Conservation (phyloP, 768 basidiomycete genomes). For the Leccinum arenicola region DNA sequence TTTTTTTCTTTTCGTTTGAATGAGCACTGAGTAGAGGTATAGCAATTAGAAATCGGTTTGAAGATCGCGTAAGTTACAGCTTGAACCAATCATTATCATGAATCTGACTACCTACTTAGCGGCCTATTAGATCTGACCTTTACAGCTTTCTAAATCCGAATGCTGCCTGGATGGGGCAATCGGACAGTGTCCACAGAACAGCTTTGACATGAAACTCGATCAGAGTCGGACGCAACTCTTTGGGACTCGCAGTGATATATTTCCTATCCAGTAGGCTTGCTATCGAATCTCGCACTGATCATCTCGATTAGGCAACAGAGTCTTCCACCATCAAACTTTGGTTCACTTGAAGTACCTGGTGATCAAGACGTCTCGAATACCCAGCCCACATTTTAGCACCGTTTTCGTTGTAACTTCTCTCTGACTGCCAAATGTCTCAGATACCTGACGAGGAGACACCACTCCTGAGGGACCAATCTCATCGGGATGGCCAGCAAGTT, state of each 20-base stretch:
- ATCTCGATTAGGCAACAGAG: background rate
- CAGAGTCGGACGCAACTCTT: background rate
- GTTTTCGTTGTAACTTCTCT: background rate
- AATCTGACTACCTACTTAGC: too few relatives aligned
- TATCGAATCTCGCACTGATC: too few relatives aligned
- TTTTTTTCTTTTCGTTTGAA: conserved; percentile 14
- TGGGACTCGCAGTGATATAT: background rate
- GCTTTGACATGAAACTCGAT: background rate
- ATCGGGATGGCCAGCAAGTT: conserved; percentile 4
- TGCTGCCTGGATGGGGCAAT: background rate
- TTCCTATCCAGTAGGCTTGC: background rate
- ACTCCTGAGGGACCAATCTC: conserved; percentile 36
- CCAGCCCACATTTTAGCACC: background rate
- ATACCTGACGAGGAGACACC: conserved; percentile 59
- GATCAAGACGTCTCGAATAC: too few relatives aligned
- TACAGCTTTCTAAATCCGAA: background rate
- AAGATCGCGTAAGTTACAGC: too few relatives aligned
- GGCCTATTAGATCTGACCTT: background rate
- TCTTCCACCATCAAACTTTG: background rate
- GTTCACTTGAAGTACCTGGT: background rate
- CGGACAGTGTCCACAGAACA: background rate
- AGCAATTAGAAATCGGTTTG: background rate
- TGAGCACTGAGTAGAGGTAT: conserved; percentile 34
- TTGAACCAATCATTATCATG: too few relatives aligned
- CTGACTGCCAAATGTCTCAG: conserved; percentile 5